Evolutionary conservation across 2,329 filamentous ascomycete genomes (phyloP), one percentile per base, ranked within the genome.

Genomic region (Colletotrichum gloeosporioides): DNA sequence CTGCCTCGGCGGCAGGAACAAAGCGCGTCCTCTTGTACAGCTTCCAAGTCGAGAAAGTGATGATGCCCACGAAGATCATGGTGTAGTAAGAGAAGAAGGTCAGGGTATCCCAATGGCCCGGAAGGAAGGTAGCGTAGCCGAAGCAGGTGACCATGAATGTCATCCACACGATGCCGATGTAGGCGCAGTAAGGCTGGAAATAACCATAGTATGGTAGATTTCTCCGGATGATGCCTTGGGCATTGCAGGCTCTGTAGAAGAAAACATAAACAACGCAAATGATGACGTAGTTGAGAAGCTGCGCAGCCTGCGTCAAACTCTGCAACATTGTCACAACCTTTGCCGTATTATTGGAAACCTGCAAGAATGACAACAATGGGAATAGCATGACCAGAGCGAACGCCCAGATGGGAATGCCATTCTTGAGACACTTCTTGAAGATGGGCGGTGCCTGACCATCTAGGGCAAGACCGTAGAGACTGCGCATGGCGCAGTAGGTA

Each of bases 1-100:
- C 92, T 4, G 88, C 88, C 80, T 94, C 89, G 7, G 86, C 81
- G 0, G 92, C 85, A 4, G 84, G 84, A 22, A 92, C 85, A 68
- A 90, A 85, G 75, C 87, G 88, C 3, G 92, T 94, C 73, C 86
- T 86, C 85, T 92, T 91, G 81, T 92, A 25, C 2, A 94, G 9
- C 84, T 95, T 95, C 91, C 92, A 95, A 79, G 87, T 86, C 25
- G 89, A 69, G 81, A 89, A 93, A 32, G 92, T 83, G 44, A 90
- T 80, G 9, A 89, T 87, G 0, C 88, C 88, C 29, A 92, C 81
- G 16, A 92, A 82, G 76, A 90, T 85, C 89, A 92, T 91, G 32
- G 88, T 89, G 83, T 92, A 92, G 84, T 90, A 90, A 22, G 86
- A 83, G 82, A 90, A 86, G 80, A 90, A 89, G 44, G 80, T 85